Percentiles rank a stretch among this genome's conserved stretches.
Evolutionary conservation across 495 filamentous ascomycete species (phyloP).

Genomic region (Terfezia claveryi): DNA sequence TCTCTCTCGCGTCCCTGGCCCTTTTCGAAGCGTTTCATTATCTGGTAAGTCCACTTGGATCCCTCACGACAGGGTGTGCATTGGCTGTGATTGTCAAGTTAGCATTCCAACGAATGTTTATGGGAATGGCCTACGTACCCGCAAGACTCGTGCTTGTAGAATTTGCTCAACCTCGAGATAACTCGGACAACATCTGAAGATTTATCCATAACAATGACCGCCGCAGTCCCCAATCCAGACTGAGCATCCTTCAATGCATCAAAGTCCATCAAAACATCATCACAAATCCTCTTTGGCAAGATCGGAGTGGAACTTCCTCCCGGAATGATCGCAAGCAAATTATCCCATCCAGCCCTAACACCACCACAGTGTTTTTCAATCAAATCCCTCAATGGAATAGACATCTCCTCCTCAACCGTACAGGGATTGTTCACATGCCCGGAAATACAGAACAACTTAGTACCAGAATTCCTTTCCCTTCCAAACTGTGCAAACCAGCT

Average conservation of each 20-base stretch:
- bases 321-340: conserved; percentile 82
- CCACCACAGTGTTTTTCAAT: conserved; percentile 97
- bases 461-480: conserved; percentile 83
- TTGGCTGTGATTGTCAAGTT: background rate
- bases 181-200: conserved; percentile 83
- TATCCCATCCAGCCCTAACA: conserved; percentile 93
- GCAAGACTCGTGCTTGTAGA: conserved; percentile 96
- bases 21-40: conserved; percentile 88
- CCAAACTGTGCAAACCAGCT: conserved; percentile 86
- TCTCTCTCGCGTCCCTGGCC: conserved; percentile 71
- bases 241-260: conserved; percentile 95
- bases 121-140: conserved; percentile 24
- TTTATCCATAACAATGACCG: conserved; percentile 98
- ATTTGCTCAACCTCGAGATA: conserved; percentile 76
- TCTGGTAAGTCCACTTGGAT: conserved; percentile 93
- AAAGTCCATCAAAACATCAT: conserved; percentile 96
- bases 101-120: background rate
- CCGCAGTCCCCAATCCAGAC: conserved; percentile 89
- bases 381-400: conserved; percentile 75
- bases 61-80: conserved; percentile 97
- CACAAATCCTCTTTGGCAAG: conserved; percentile 64
- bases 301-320: conserved; percentile 94
- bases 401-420: conserved; percentile 98
- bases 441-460: conserved; percentile 96
- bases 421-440: conserved; percentile 96